Evolutionary conservation across 2,329 filamentous ascomycete species (phyloP), one percentile per base, ranked within the genome.

Genomic region (Colletotrichum limetticola): DNA sequence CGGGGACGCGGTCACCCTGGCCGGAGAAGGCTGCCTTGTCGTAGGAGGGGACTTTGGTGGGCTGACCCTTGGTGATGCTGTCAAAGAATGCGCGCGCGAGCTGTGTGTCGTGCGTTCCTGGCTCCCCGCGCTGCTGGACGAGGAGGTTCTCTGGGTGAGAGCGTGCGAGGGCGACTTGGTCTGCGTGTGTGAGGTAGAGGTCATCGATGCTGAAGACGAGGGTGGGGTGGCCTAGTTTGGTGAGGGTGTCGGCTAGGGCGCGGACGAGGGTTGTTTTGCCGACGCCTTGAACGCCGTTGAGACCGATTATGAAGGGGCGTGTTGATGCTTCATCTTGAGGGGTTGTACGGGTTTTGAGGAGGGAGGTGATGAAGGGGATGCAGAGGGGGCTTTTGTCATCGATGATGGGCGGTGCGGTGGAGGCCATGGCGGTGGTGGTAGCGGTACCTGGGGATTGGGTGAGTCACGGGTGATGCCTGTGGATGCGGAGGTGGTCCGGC

Each of bases 241-340:
- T 86, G 49, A 96, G 89, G 16, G 88, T 90, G 24, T 86, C 80
- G 76, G 91, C 88, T 56, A 97, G 88, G 5, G 89, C 87, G 49
- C 87, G 87, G 49, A 95, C 95, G 78, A 98, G 89, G 14, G 95
- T 97, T 4, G 95, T 97, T 85, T 98, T 98, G 76, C 96, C 96
- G 49, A 94, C 93, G 74, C 96, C 96, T 84, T 98, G 96, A 32
- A 98, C 91, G 74, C 95, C 96, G 78, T 97, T 97, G 78, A 98
- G 89, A 59, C 95, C 96, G 75, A 98, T 88, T 80, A 98, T 91
- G 82, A 98, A 94, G 32, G 95, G 95, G 24, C 88, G 88, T 78
- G 76, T 68, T 16, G 16, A 19, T 35, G 32, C 32, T 75, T 82
- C 80, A 83, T 79, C 74, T 49, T 70, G 52, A 79, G 92, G 89